Base-by-base conservation (phyloP, 495 filamentous ascomycete genomes). In the Lepraria neglecta region DNA sequence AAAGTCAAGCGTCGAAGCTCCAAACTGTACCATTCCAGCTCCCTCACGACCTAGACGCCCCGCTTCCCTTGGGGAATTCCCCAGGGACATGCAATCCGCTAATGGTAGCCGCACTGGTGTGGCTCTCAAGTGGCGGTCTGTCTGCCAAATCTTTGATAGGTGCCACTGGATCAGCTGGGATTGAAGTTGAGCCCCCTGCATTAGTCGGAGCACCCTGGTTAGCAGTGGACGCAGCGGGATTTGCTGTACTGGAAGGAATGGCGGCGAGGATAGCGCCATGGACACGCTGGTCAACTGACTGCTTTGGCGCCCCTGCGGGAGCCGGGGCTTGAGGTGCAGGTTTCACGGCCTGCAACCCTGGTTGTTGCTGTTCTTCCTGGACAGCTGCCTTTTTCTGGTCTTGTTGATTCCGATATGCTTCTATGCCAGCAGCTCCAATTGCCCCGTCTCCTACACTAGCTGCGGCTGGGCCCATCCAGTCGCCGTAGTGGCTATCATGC, bases 401-500 rank as follows among this genome's bases (percentile, higher is more conserved):
- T 24, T 52, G 42, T 15, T 60, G 60, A 14, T 33, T 24, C 28
- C 40, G 48, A 30, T 63, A 58, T 3, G 59, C 50, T 27, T 58
- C 60, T 24, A 58, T 56, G 2, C 60, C 61, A 38, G 61, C 56
- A 59, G 59, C 62, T 9, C 47, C 59, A 27, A 50, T 42, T 6
- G 30, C 28, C 38, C 19, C 57, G 15, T 57, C 46, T 17, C 52
- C 61, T 43, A 40, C 58, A 43, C 60, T 47, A 40, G 64, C 51
- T 17, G 60, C 64, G 10, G 72, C 58, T 7, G 73, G 66, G 15
- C 67, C 71, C 62, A 79, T 75, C 74, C 74, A 81, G 33, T 72
- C 73, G 2, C 75, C 76, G 48, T 78, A 76, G 51, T 74, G 75
- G 63, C 64, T 68, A 60, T 76, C 75, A 51, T 78, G 75, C 56